A percentile compares a stretch with the other conserved stretches of the same genome.
Evolutionary conservation across 495 filamentous ascomycete species (phyloP).

Genomic region (Thozetella sp.): DNA sequence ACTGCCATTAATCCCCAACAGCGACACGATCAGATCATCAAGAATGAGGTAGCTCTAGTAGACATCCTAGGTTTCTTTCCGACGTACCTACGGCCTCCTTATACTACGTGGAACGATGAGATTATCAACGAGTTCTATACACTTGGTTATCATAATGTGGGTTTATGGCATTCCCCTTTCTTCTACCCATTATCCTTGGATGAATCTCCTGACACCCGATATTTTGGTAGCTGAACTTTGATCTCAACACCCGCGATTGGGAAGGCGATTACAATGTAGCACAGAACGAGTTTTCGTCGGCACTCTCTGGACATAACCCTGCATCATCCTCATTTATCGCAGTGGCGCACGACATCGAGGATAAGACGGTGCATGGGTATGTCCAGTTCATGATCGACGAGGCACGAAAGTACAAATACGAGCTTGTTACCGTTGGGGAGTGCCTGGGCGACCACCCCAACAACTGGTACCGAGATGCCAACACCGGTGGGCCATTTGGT

Average conservation of each 20-base stretch:
- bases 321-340: slow-evolving; percentile 44
- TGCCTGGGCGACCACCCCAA: slow-evolving; percentile 24
- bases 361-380: slow-evolving; percentile 62
- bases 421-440: slow-evolving; percentile 30
- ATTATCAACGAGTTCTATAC: slow-evolving; percentile 27
- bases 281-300: slow-evolving; percentile 35
- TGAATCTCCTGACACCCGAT: background rate
- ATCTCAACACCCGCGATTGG: slow-evolving; percentile 67
- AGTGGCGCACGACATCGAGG: slow-evolving; percentile 60
- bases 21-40: slow-evolving; percentile 56
- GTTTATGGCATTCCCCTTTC: background rate
- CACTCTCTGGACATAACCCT: slow-evolving; percentile 51
- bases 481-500: slow-evolving; percentile 7
- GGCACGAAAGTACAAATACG: slow-evolving; percentile 47
- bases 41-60: slow-evolving; percentile 64
- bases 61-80: slow-evolving; percentile 68
- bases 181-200: too few relatives aligned
- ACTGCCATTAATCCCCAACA: slow-evolving; percentile 45
- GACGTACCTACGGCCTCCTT: slow-evolving; percentile 73
- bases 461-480: slow-evolving; percentile 37
- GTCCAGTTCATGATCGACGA: slow-evolving; percentile 58
- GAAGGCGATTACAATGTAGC: slow-evolving; percentile 11
- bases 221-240: slow-evolving; percentile 34
- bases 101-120: slow-evolving; percentile 52
- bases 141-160: background rate